phyloP scores from a whole-genome alignment of 2,329 filamentous ascomycete genomes.

The Magnaporthales sp. region DNA sequence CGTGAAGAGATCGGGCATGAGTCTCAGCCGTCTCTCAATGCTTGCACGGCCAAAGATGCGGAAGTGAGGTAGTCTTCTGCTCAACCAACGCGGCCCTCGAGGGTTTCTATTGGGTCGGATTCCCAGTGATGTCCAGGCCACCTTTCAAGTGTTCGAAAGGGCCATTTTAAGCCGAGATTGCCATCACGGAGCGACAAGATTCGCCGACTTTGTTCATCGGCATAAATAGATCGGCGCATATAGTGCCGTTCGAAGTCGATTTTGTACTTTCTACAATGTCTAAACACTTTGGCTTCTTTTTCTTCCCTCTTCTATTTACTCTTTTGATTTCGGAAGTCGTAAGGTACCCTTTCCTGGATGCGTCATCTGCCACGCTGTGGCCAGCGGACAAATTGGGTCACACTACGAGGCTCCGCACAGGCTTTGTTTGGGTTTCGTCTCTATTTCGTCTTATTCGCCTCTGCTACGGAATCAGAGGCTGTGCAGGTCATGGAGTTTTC shows the following conservation, averaged over 20 bases:
- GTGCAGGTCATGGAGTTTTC: neutral
- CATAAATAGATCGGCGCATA: neutral
- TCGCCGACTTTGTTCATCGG: neutral
- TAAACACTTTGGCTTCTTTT: neutral
- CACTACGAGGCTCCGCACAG: neutral
- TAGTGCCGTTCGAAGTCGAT: neutral
- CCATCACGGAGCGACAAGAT: neutral
- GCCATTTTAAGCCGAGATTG: neutral
- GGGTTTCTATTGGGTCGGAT: neutral
- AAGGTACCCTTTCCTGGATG: neutral
- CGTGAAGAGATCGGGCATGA: constrained; percentile 45
- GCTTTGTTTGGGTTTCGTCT: neutral
- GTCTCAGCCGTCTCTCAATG: constrained; percentile 51
- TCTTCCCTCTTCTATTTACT: no score
- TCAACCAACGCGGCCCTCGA: neutral
- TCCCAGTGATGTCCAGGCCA: neutral
- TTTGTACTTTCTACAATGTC: neutral
- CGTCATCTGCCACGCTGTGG: neutral
- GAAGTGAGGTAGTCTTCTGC: constrained; percentile 15
- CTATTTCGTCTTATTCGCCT: neutral
- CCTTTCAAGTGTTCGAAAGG: no score
- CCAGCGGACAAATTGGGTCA: neutral
- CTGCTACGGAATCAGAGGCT: neutral
- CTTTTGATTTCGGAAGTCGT: neutral
- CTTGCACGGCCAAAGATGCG: constrained; percentile 52